Evolutionary conservation across 345 rosid genomes (phyloP), one percentile per base, ranked within the genome.

Genomic region (Arabis hirsuta): DNA sequence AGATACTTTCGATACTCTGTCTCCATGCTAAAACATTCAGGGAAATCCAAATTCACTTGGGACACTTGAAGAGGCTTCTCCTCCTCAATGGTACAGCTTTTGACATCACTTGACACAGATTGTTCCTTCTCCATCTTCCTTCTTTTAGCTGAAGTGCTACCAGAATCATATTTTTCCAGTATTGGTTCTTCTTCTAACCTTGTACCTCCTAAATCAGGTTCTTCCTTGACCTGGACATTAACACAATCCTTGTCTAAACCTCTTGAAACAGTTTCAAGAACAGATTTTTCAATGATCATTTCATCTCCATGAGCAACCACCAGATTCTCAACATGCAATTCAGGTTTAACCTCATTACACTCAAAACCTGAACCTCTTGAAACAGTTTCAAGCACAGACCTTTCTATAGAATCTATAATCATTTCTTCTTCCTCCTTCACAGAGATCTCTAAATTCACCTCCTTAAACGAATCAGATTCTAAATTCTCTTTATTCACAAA

Each of bases 381-480:
- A 60, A 60, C 67, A 60, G 9, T 43, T 0, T 46, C 77, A 47
- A 55, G 9, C 32, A 67, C 56, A 52, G 54, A 31, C 0, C 7
- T 52, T n/a, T 20, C 73, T 8, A 58, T 16, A n/a, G 8, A 67
- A 14, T 50, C 67, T 53, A 13, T 8, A 0, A 76, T 4, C 52
- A 69, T 62, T n/a, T 47, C 53, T 12, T 53, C 58, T 52, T 78
- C 80, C 32, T 73, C 69, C 45, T 72, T 75, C 22, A 77, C 55
- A 61, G 32, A 3, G 3, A 68, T 20, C 62, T 53, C 69, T 14
- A 54, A 13, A 42, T 19, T 19, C 10, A 0, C 13, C 20, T 9
- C 39, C 3, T 19, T 74, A 38, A 7, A 20, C 5, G 45, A 5
- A 66, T 51, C 73, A 59, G 56, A 52, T 26, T 69, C 54, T 62